Conservation (phyloP, 2,329 filamentous ascomycete species). For the Fusarium humuli region DNA sequence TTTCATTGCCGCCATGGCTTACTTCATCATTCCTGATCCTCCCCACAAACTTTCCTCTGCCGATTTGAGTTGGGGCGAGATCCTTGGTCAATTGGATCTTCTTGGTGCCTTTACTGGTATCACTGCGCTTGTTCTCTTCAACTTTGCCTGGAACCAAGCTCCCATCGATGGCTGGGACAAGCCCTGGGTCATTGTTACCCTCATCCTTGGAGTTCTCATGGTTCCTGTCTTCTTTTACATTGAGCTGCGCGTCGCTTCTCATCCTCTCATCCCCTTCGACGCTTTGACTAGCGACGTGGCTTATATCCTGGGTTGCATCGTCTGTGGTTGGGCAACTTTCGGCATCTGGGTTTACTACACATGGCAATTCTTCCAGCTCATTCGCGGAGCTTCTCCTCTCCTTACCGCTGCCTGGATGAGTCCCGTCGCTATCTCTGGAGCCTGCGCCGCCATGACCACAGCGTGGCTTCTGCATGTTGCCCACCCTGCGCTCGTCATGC, state of each 20-base stretch:
- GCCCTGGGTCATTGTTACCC: conserved; percentile 65
- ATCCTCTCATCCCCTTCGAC: conserved; percentile 69
- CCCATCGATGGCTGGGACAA: conserved; percentile 68
- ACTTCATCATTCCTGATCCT: conserved; percentile 52
- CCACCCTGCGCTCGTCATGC: conserved; percentile 55
- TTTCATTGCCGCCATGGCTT: conserved; percentile 48
- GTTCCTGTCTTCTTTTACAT: conserved; percentile 67
- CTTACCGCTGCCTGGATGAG: conserved; percentile 58
- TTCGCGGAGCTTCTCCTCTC: conserved; percentile 57
- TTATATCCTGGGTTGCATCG: conserved; percentile 68
- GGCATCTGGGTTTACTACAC: conserved; percentile 66
- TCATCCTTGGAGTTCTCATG: conserved; percentile 68
- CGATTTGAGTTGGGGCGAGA: conserved; percentile 26
- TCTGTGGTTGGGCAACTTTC: conserved; percentile 66
- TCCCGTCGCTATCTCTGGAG: conserved; percentile 58
- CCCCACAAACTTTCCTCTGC: conserved; percentile 31
- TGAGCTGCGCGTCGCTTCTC: conserved; percentile 59
- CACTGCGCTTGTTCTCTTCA: conserved; percentile 68
- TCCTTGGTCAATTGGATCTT: conserved; percentile 53
- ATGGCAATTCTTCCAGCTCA: conserved; percentile 61
- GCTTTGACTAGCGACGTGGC: conserved; percentile 59
- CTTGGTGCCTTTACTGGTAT: conserved; percentile 60
- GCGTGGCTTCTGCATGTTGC: conserved; percentile 55
- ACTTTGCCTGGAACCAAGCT: conserved; percentile 76
- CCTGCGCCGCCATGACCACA: conserved; percentile 58